Evolutionary conservation across 805 yeast genomes (phyloP).

Genomic region (Wickerhamomyces ciferrii): DNA sequence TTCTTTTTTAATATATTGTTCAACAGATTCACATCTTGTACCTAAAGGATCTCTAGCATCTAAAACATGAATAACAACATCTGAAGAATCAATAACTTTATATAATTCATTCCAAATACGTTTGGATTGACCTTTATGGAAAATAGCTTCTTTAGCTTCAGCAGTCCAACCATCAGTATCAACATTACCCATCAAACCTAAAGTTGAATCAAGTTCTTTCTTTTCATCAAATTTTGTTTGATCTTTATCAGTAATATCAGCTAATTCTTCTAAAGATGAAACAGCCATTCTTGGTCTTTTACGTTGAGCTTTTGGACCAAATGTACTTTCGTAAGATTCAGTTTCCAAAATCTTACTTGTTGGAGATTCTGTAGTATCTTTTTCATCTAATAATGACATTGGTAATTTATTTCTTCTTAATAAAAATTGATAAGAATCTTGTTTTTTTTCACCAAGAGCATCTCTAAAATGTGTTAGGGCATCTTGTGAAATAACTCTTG

Average conservation of each 20-base stretch:
- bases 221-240: conserved; percentile 65
- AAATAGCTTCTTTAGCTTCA: conserved; percentile 93
- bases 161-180: conserved; percentile 76
- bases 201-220: conserved; percentile 64
- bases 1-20: conserved; percentile 87
- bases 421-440: conserved; percentile 81
- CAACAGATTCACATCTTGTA: conserved; percentile 90
- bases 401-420: conserved; percentile 89
- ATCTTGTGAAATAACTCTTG: conserved; percentile 96
- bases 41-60: conserved; percentile 98
- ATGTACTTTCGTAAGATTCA: conserved; percentile 73
- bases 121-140: conserved; percentile 95
- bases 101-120: conserved; percentile 98
- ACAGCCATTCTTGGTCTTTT: conserved; percentile 82
- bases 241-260: conserved; percentile 49
- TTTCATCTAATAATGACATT: conserved; percentile 90
- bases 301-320: conserved; percentile 94
- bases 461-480: conserved; percentile 91
- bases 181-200: conserved; percentile 72
- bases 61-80: conserved; percentile 91
- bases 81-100: conserved; percentile 96
- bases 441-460: conserved; percentile 81
- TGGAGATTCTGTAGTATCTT: conserved; percentile 72
- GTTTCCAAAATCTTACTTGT: conserved; percentile 80
- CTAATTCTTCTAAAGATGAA: conserved; percentile 76